Evolutionary conservation across 768 basidiomycete species (phyloP).

Genomic region (Russula sp.): DNA sequence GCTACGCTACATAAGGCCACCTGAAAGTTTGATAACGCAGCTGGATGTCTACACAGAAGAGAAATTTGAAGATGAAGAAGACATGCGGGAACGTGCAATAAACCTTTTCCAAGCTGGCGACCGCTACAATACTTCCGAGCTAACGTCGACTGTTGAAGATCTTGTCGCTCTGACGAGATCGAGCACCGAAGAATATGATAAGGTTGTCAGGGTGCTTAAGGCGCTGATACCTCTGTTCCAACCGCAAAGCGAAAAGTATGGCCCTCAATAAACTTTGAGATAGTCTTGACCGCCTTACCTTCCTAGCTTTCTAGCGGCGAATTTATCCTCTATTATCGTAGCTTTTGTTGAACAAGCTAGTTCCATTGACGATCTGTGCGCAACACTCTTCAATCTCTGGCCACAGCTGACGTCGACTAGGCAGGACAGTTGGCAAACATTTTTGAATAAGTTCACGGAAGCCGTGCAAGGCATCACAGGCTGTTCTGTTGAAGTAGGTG

Average conservation of each 20-base stretch:
- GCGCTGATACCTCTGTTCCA: constrained; percentile 53
- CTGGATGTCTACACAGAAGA: constrained; percentile 80
- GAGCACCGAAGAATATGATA: constrained; percentile 56
- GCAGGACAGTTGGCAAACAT: constrained; percentile 57
- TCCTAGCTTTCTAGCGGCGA: background rate
- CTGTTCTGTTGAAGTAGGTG: constrained; percentile 47
- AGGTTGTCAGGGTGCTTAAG: constrained; percentile 54
- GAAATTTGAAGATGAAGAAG: constrained; percentile 85
- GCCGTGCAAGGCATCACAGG: constrained; percentile 66
- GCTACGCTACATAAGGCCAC: constrained; percentile 68
- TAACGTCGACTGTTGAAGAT: constrained; percentile 52
- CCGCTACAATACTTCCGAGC: constrained; percentile 37
- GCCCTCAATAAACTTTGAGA: background rate
- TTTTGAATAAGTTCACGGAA: constrained; percentile 52
- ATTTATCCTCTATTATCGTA: background rate
- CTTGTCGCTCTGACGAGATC: constrained; percentile 54
- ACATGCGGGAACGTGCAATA: constrained; percentile 63
- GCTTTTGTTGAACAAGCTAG: constrained; percentile 17
- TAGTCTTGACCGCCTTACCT: background rate
- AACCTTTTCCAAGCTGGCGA: constrained; percentile 31
- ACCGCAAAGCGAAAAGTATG: constrained; percentile 52
- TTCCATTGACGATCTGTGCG: constrained; percentile 10
- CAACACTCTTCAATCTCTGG: background rate
- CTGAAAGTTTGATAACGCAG: constrained; percentile 73
- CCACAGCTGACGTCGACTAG: constrained; percentile 33